Conservation (phyloP, 306 rosid species). For the Senna siamea region DNA sequence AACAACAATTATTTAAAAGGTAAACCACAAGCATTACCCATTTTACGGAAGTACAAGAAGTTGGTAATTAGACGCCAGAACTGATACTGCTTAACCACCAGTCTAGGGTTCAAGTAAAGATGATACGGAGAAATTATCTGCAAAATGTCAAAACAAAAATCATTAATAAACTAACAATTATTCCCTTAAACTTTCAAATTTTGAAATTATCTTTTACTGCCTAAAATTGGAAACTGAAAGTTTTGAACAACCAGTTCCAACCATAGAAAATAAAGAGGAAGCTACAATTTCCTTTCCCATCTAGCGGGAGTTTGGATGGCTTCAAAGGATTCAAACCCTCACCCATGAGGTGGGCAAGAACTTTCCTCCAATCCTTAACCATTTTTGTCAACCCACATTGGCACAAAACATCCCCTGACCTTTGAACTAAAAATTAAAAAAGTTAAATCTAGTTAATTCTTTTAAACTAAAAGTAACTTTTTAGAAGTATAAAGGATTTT, state of each 20-base stretch:
- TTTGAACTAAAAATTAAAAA: no score
- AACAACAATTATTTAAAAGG: background rate
- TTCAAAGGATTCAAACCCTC: no score
- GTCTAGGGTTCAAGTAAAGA: slow-evolving; percentile 68
- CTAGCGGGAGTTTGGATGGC: no score
- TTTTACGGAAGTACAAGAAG: slow-evolving; percentile 89
- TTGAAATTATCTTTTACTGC: background rate
- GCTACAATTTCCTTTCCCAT: background rate
- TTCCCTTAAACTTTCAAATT: background rate
- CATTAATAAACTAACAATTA: slow-evolving; percentile 7
- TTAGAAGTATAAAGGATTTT: no score
- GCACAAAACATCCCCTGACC: no score
- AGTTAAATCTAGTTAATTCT: no score
- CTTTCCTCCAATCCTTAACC: no score
- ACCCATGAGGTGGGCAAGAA: no score
- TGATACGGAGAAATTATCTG: slow-evolving; percentile 73
- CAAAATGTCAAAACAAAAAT: slow-evolving; percentile 6
- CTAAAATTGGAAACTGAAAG: background rate
- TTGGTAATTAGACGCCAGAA: slow-evolving; percentile 84
- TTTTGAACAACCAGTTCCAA: background rate
- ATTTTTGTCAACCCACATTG: no score
- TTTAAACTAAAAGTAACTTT: no score
- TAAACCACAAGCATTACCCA: slow-evolving; percentile 57
- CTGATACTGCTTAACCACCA: slow-evolving; percentile 65
- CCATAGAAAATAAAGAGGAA: background rate